Evolutionary conservation across 2,329 filamentous ascomycete species (phyloP).

Genomic region (Talaromyces sp.): DNA sequence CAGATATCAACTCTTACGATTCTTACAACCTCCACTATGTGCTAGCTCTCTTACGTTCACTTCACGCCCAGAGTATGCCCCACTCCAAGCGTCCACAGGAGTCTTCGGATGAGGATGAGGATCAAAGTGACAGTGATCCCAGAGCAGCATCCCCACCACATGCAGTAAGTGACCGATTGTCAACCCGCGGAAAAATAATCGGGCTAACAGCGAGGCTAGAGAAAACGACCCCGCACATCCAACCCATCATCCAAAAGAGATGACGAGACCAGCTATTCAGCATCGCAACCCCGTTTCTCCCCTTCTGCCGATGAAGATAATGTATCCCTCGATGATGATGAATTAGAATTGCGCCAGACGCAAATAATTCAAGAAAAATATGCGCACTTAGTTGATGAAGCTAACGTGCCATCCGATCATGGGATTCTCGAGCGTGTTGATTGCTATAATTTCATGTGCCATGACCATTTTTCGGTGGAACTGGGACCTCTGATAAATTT

Average conservation of each 20-base stretch:
- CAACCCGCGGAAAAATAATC: background rate
- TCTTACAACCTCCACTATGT: background rate
- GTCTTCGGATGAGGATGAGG: constrained; percentile 30
- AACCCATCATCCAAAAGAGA: constrained; percentile 26
- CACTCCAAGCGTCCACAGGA: constrained; percentile 45
- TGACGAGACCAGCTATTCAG: constrained; percentile 16
- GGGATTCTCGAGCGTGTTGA: constrained; percentile 87
- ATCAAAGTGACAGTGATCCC: constrained; percentile 31
- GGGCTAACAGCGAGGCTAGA: constrained; percentile 27
- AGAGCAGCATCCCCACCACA: constrained; percentile 30
- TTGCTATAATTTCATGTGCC: constrained; percentile 96
- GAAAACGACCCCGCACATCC: constrained; percentile 47
- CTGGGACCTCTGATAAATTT: constrained; percentile 98
- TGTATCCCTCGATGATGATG: constrained; percentile 35
- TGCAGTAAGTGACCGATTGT: constrained; percentile 30
- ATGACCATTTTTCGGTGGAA: constrained; percentile 75
- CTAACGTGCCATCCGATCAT: constrained; percentile 77
- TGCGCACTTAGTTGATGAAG: constrained; percentile 53
- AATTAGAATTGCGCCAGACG: constrained; percentile 62
- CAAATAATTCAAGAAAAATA: constrained; percentile 61
- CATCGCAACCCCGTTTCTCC: constrained; percentile 8
- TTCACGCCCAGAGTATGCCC: constrained; percentile 37
- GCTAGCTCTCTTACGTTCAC: background rate
- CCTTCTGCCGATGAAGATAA: constrained; percentile 24
- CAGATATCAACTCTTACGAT: background rate